Conservation (phyloP, 805 yeast species). For the Metschnikowia gruessii region DNA sequence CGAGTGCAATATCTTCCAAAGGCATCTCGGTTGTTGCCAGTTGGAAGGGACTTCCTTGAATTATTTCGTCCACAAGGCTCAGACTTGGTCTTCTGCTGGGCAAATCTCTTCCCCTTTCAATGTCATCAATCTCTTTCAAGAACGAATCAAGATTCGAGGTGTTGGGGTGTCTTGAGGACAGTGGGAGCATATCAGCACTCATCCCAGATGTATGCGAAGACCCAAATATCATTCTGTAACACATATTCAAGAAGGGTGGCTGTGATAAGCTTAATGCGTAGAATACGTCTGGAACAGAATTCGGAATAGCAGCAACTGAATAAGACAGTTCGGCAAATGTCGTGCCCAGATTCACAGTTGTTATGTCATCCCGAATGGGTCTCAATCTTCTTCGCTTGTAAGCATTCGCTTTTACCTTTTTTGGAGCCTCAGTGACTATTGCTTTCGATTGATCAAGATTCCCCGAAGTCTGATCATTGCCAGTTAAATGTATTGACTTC, state of each 20-base stretch:
- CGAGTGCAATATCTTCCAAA: neutral
- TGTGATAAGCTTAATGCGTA: constrained; percentile 5
- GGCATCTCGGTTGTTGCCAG: neutral
- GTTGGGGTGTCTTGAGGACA: constrained; percentile 11
- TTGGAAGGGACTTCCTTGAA: neutral
- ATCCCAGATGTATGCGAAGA: neutral
- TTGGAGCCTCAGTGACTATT: neutral
- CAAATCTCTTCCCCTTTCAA: constrained; percentile 18
- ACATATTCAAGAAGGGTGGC: constrained; percentile 10
- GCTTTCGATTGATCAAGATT: constrained; percentile 9
- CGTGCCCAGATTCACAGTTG: neutral
- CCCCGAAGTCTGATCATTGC: constrained; percentile 9
- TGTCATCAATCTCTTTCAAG: constrained; percentile 11
- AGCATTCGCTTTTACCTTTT: neutral
- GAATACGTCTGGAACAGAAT: constrained; percentile 7
- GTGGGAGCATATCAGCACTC: constrained; percentile 8
- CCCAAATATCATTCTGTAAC: constrained; percentile 12
- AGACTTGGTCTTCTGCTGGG: constrained; percentile 13
- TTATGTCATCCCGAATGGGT: constrained; percentile 6
- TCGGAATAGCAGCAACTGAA: neutral
- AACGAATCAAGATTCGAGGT: constrained; percentile 8
- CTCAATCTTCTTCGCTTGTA: constrained; percentile 6
- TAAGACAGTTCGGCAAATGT: neutral
- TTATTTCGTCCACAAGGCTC: constrained; percentile 6
- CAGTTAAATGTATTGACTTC: constrained; percentile 7